Base-by-base conservation (phyloP, 805 yeast species). In the Ogataea paraovalis region DNA sequence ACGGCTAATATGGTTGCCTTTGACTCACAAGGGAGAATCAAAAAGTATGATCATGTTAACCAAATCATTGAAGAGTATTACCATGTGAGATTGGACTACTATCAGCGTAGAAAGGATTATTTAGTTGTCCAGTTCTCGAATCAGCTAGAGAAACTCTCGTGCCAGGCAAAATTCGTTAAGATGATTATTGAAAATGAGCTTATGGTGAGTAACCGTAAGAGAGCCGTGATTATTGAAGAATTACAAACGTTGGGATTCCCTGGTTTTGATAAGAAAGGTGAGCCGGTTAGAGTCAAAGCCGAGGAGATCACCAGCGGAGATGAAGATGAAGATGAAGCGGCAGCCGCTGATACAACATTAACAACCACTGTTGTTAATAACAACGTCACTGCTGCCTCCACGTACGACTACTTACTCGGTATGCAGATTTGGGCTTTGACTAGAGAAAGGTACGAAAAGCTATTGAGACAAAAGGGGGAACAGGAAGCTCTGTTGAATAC, bases 341-440 rank as follows among this genome's bases (percentile, higher is more conserved):
- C 56, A n/a, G 70, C 56, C n/a, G 66, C 61, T 3, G 66, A 70
- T 27, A 23, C 54, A n/a, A 73, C 72, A 42, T 65, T 72, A 65
- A 65, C 77, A 61, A 74, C 72, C 45, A 66, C 64, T 20, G 76
- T 79, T n/a, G 63, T 65, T 21, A 60, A 60, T 20, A 64, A 64
- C 44, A 60, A 60, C 39, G 76, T 73, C 43, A 84, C 81, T 21
- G 68, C 78, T 14, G 74, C 75, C 44, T 79, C 89, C 9, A 74
- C 83, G 6, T 92, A 81, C 66, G 98, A 94, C 60, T 94, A 94
- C 58, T 73, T 94, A 53, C 73, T 94, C 45, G 95, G 94, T 45
- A 87, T 94, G 96, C 80, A 90, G 32, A 83, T 94, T 54, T 89
- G 97, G 94, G 85, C 97, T 34, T 78, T 94, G 61, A 92, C 99